A percentile compares a stretch with the other conserved stretches of the same genome.
These are phyloP conservation scores for Plenodomus lindquistii DNA, from an alignment of 2,329 filamentous ascomycete species.

Conservation along the genomic window DNA sequence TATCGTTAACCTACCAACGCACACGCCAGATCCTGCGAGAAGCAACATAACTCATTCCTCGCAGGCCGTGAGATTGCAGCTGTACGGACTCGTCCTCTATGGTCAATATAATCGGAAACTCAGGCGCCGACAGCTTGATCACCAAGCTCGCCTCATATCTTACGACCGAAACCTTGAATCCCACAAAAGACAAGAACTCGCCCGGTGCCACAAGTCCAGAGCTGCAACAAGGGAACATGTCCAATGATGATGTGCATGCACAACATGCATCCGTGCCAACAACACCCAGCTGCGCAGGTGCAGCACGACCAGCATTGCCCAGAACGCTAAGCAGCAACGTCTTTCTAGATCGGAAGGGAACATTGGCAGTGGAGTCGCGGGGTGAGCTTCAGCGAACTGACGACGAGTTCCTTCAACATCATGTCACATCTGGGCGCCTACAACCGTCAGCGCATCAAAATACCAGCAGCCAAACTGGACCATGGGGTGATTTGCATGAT, in stretches of 20 bases:
- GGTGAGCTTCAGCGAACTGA: background rate
- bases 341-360: background rate
- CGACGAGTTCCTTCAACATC: background rate
- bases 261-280: background rate
- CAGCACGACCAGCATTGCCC: background rate
- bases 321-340: constrained; percentile 3
- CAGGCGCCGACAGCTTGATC: constrained; percentile 4
- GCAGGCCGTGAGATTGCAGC: background rate
- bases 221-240: too few relatives aligned
- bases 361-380: background rate
- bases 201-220: background rate
- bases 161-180: background rate
- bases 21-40: background rate
- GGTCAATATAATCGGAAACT: constrained; percentile 1
- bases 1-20: background rate
- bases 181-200: background rate
- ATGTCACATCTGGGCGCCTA: background rate
- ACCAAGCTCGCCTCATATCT: constrained; percentile 8
- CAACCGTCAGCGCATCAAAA: constrained; percentile 5
- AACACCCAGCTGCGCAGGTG: background rate
- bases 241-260: background rate
- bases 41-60: background rate
- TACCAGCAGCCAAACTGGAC: constrained; percentile 13
- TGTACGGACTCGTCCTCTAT: background rate
- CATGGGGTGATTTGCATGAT: too few relatives aligned